Evolutionary conservation across 352 stramenopile genomes (phyloP).

Genomic region (Phytophthora boehmeriae): DNA sequence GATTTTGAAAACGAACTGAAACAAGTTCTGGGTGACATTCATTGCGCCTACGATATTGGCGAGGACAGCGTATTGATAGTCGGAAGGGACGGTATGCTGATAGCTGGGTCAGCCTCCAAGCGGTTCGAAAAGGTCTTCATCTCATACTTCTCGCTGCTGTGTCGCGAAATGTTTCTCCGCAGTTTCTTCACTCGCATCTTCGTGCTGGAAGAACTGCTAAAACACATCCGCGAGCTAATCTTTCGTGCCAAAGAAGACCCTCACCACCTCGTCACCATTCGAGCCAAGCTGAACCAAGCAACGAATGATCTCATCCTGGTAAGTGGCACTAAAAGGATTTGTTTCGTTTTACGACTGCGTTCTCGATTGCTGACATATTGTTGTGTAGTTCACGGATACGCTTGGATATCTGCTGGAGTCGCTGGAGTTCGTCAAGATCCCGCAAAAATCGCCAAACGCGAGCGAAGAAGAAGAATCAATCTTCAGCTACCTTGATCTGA

Average conservation of each 20-base stretch:
- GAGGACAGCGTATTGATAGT: conserved; percentile 96
- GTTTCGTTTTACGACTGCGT: too few species aligned
- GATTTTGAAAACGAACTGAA: conserved; percentile 98
- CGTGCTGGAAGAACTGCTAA: conserved; percentile 95
- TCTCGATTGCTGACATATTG: not conserved
- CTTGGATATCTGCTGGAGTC: conserved; percentile 94
- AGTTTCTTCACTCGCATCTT: conserved; percentile 97
- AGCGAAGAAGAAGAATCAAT: conserved; percentile 74
- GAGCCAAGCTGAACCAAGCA: conserved; percentile 85
- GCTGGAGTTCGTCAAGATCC: conserved; percentile 86
- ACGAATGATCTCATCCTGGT: conserved; percentile 93
- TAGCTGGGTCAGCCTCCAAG: conserved; percentile 91
- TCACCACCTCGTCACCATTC: conserved; percentile 82
- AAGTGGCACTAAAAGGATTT: conserved; percentile 2
- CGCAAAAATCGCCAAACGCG: conserved; percentile 43
- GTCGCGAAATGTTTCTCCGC: conserved; percentile 95
- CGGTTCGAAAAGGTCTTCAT: conserved; percentile 95
- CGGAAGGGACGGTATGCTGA: conserved; percentile 91
- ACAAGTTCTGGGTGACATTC: conserved; percentile 92
- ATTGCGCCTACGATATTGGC: conserved; percentile 94
- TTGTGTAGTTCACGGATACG: conserved; percentile 89
- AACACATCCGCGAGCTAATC: conserved; percentile 91
- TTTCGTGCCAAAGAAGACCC: conserved; percentile 89
- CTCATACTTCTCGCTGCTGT: conserved; percentile 94
- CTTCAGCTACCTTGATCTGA: conserved; percentile 93